Conservation (phyloP, 2,329 filamentous ascomycete species). For the Nigrospora oryzae region DNA sequence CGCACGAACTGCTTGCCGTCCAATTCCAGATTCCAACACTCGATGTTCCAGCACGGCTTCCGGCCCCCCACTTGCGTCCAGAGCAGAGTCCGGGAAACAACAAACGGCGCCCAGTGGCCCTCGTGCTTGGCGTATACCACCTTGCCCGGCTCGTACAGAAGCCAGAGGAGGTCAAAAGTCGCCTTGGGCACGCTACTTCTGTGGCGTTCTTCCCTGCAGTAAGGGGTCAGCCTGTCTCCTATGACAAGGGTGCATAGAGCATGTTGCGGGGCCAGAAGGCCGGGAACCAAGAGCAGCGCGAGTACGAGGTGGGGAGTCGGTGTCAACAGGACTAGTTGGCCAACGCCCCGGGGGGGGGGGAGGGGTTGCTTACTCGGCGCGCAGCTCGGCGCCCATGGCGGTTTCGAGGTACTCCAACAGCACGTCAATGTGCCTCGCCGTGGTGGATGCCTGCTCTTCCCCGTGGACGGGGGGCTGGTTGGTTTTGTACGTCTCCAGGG, state of each 20-base stretch:
- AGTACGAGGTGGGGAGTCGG: too few relatives aligned
- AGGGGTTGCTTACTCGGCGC: constrained; percentile 21
- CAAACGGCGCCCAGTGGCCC: constrained; percentile 28
- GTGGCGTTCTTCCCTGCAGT: constrained; percentile 22
- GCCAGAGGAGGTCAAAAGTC: constrained; percentile 37
- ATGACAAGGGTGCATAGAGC: too few relatives aligned
- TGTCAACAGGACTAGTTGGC: too few relatives aligned
- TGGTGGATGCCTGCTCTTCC: constrained; percentile 29
- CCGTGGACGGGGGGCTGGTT: constrained; percentile 31
- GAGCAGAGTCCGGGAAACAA: constrained; percentile 25
- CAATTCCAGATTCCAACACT: constrained; percentile 33
- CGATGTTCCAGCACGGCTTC: constrained; percentile 13
- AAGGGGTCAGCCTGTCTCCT: too few relatives aligned
- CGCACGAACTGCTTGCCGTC: constrained; percentile 24
- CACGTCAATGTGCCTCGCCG: constrained; percentile 33
- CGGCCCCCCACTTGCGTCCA: background rate
- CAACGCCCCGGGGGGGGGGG: too few relatives aligned
- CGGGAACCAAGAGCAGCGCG: too few relatives aligned
- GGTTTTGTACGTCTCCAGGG: constrained; percentile 30
- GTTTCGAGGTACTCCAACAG: constrained; percentile 33
- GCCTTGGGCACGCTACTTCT: constrained; percentile 26
- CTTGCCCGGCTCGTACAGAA: constrained; percentile 35
- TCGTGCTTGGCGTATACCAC: constrained; percentile 32
- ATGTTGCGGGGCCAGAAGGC: too few relatives aligned
- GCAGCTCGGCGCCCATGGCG: constrained; percentile 25